Evolutionary conservation across 2,329 filamentous ascomycete genomes (phyloP), one percentile per base, ranked within the genome.

Genomic region (Fusarium euwallaceae): DNA sequence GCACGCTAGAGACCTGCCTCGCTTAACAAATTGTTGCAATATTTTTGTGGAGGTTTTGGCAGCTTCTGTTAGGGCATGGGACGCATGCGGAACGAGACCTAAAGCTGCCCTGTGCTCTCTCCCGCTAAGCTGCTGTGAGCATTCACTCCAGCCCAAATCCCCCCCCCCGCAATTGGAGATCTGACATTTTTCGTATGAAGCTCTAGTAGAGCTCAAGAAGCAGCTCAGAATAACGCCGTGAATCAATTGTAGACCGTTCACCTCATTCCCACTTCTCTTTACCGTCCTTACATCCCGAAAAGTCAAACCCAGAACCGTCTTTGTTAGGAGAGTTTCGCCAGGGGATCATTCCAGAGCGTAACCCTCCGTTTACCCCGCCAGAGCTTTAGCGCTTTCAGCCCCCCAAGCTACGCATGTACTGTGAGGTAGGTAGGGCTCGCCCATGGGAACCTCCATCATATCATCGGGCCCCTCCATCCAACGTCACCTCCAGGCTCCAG

Each of bases 1-100:
- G 73, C 73, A 75, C 66, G 60, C 69, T 75, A 73, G 39, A 69
- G 55, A 39, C 70, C 70, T 64, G 37, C 51, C 72, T 75, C 73
- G 73, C 73, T 75, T 75, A 75, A 69, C 39, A 51, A 73, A 76
- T 77, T 77, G 55, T 63, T 56, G 43, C 48, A 68, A 56, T 67
- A 66, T 66, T 72, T 73, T 75, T 78, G 73, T 78, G 73, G 70
- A 64, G 65, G 64, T 59, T 59, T 67, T 62, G 37, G 39, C 48
- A 27, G 51, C 27, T 56, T 63, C 60, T 67, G 65, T 78, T 78
- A 78, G 76, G 76, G 76, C 72, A 78, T 68, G 73, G 59, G 48
- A 34, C 55, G 36, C 64, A 63, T 63, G 64, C 61, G 72, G 61
- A 36, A 56, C 20, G 20, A 24, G 59, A 34, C 32, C 37, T n/a